Evolutionary conservation across 345 rosid species (phyloP).

Genomic region (Rhizophora mangle): DNA sequence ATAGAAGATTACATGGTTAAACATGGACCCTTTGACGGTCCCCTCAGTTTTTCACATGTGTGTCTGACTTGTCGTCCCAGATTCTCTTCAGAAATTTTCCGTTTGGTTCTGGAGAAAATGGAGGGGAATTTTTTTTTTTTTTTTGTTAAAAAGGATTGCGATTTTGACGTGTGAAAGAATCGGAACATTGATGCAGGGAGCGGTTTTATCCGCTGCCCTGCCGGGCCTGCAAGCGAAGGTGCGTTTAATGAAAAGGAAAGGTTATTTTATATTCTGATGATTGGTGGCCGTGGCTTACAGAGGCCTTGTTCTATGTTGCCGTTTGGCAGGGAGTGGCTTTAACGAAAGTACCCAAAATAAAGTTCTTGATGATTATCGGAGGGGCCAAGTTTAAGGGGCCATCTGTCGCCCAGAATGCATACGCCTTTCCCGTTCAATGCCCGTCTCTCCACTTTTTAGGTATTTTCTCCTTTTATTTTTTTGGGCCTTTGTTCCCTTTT

Average conservation of each 20-base stretch:
- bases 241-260: conserved; percentile 1
- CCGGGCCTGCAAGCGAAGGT: conserved; percentile 79
- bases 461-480: background rate
- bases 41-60: conserved; percentile 87
- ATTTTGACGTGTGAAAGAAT: background rate
- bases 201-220: conserved; percentile 61
- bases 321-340: conserved; percentile 63
- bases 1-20: conserved; percentile 61
- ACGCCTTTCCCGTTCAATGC: conserved; percentile 48
- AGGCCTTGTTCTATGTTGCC: background rate
- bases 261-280: background rate
- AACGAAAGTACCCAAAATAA: conserved; percentile 63
- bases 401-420: conserved; percentile 54
- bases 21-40: conserved; percentile 84
- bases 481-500: background rate
- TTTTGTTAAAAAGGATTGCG: background rate
- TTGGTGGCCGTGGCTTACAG: background rate
- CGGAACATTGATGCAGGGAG: conserved; percentile 48
- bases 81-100: background rate
- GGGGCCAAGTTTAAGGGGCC: conserved; percentile 61
- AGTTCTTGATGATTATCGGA: conserved; percentile 63
- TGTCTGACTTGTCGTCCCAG: background rate
- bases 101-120: conserved; percentile 15
- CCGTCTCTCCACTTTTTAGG: conserved; percentile 82
- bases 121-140: background rate